Percentiles rank a stretch among this genome's conserved stretches.
Conservation (phyloP, 2,329 filamentous ascomycete genomes). For the Clarireedia monteithiana region DNA sequence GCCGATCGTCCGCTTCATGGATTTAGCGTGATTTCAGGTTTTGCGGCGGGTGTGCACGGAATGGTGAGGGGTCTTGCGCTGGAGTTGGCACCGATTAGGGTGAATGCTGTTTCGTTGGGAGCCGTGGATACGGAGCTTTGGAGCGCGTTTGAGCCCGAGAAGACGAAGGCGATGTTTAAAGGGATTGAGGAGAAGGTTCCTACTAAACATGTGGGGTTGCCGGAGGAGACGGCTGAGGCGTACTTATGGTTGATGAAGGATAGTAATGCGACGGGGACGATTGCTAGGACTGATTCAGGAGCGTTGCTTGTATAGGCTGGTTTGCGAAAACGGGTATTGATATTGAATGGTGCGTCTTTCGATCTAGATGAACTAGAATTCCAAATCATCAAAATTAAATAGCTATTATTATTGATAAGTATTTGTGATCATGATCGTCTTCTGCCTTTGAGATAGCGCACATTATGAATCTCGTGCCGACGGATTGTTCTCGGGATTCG, state of each 20-base stretch:
- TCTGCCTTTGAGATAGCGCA: too few relatives aligned
- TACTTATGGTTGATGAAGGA: conserved; percentile 39
- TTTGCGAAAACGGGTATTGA: background rate
- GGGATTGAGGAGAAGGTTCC: conserved; percentile 7
- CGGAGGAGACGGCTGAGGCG: conserved; percentile 36
- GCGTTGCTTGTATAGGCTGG: background rate
- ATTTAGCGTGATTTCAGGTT: conserved; percentile 42
- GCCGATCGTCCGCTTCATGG: conserved; percentile 13
- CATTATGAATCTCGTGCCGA: background rate
- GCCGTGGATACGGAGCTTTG: conserved; percentile 42
- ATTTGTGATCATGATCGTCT: too few relatives aligned
- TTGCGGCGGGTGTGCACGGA: conserved; percentile 43
- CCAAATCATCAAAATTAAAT: too few relatives aligned
- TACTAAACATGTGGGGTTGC: conserved; percentile 16
- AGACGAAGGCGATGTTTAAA: conserved; percentile 30
- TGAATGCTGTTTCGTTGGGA: conserved; percentile 55
- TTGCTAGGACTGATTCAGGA: conserved; percentile 18
- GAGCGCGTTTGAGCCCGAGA: conserved; percentile 24
- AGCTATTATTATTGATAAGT: too few relatives aligned
- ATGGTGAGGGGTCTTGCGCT: conserved; percentile 50
- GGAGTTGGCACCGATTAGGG: conserved; percentile 54
- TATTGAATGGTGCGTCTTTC: background rate
- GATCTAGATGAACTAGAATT: background rate
- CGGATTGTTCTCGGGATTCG: background rate
- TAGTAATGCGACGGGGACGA: conserved; percentile 31